Percentiles rank a stretch among this genome's conserved stretches.
Conservation (phyloP, 2,329 filamentous ascomycete species). For the Clonostachys rosea region DNA sequence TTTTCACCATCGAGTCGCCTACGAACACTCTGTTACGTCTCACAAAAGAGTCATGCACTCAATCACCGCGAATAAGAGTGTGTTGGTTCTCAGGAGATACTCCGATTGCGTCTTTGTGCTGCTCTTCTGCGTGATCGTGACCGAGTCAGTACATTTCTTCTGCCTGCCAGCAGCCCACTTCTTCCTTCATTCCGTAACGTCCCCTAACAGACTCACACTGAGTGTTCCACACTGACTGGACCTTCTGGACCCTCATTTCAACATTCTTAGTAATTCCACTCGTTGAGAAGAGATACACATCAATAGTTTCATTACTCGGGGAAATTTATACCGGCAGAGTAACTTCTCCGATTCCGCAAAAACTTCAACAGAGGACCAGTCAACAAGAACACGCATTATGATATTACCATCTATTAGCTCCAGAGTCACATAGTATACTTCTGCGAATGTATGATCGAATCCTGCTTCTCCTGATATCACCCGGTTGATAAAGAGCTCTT, state of each 20-base stretch:
- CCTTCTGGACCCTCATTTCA: neutral
- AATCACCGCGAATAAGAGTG: no score
- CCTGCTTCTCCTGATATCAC: neutral
- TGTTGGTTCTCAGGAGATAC: no score
- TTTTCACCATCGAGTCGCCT: no score
- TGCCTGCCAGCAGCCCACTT: no score
- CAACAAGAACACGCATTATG: conserved; percentile 1
- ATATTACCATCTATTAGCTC: neutral
- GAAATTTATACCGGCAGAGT: neutral
- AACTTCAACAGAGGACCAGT: conserved; percentile 3
- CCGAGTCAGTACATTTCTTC: no score
- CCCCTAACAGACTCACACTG: no score
- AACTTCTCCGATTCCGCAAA: conserved; percentile 1
- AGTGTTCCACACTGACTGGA: neutral
- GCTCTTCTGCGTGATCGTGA: no score
- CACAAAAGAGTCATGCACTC: no score
- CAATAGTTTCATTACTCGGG: neutral
- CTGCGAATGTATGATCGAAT: conserved; percentile 1
- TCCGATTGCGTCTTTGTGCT: no score
- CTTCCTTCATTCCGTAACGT: no score
- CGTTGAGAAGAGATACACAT: conserved; percentile 2
- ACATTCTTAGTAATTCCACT: neutral
- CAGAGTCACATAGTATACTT: neutral
- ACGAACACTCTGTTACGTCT: no score
- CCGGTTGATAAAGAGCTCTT: neutral